These are phyloP conservation scores for Pseudopithomyces chartarum DNA, from an alignment of 2,329 filamentous ascomycete genomes.

Conservation along the genomic window DNA sequence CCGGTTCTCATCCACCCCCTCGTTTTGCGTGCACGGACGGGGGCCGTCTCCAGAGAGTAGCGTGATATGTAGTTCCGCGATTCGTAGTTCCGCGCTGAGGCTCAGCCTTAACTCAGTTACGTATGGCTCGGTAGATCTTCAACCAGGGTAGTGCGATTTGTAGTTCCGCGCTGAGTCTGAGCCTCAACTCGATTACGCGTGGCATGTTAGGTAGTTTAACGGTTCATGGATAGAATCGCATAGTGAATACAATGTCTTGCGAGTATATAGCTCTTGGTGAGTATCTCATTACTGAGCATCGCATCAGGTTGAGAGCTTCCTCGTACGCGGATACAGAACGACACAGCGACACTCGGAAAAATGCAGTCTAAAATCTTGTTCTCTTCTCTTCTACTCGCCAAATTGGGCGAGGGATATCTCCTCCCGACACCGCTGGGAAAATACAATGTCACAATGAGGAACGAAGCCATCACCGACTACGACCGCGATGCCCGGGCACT, in stretches of 20 bases:
- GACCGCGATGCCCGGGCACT: slow-evolving; percentile 20
- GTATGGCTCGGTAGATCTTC: background rate
- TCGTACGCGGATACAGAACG: background rate
- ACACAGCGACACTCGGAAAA: background rate
- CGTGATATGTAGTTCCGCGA: no score
- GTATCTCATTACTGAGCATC: background rate
- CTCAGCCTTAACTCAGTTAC: no score
- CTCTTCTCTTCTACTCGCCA: slow-evolving; percentile 15
- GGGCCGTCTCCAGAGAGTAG: no score
- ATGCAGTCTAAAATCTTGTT: slow-evolving; percentile 17
- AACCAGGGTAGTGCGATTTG: slow-evolving; percentile 16
- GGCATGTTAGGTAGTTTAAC: no score
- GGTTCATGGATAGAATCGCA: background rate
- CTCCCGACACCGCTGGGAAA: slow-evolving; percentile 19
- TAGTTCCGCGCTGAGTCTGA: slow-evolving; percentile 10
- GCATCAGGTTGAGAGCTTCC: background rate
- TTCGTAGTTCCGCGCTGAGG: no score
- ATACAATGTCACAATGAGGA: slow-evolving; percentile 28
- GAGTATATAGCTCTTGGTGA: background rate
- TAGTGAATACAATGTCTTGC: background rate
- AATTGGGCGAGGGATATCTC: slow-evolving; percentile 17
- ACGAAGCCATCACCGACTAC: slow-evolving; percentile 22
- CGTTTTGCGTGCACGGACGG: no score
- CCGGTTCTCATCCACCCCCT: no score
- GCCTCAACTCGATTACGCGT: background rate